Percentiles rank a stretch among this genome's conserved stretches.
These are phyloP conservation scores for Letharia lupina DNA, from an alignment of 495 filamentous ascomycete species.

Conservation along the genomic window DNA sequence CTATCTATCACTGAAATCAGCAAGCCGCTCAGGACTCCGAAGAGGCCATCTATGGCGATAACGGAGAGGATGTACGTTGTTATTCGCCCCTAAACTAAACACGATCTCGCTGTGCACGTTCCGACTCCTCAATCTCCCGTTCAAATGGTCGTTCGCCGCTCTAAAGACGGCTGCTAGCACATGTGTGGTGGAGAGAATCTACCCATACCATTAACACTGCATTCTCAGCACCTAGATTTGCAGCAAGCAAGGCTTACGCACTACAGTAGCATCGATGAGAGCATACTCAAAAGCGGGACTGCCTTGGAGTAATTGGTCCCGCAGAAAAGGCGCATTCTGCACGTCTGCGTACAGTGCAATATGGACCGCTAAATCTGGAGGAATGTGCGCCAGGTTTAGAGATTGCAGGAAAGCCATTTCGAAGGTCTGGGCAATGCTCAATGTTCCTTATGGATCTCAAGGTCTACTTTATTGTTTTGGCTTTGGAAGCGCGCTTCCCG, in stretches of 20 bases:
- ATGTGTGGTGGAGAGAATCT: slow-evolving; percentile 63
- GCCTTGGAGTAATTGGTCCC: slow-evolving; percentile 68
- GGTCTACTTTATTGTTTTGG: too few species aligned
- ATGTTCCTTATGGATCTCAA: not conserved
- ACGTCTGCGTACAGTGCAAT: slow-evolving; percentile 67
- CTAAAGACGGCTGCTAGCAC: slow-evolving; percentile 68
- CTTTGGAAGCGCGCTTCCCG: too few species aligned
- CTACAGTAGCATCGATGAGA: slow-evolving; percentile 73
- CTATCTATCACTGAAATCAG: slow-evolving; percentile 50
- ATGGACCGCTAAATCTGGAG: slow-evolving; percentile 55
- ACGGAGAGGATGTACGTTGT: slow-evolving; percentile 53
- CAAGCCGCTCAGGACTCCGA: not conserved
- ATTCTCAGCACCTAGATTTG: too few species aligned
- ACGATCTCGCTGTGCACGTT: slow-evolving; percentile 95
- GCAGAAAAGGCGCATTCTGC: slow-evolving; percentile 65
- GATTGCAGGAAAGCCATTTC: slow-evolving; percentile 35
- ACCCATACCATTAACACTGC: slow-evolving; percentile 18
- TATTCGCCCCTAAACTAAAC: slow-evolving; percentile 69
- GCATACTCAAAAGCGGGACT: slow-evolving; percentile 87
- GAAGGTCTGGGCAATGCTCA: not conserved
- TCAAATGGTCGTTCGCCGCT: slow-evolving; percentile 58
- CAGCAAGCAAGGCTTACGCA: slow-evolving; percentile 30
- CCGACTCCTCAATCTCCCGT: slow-evolving; percentile 58
- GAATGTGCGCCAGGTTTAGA: slow-evolving; percentile 61
- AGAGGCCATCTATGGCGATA: not conserved